Base-by-base conservation (phyloP, 441 rosid genomes). In the Gossypium laxum region DNA sequence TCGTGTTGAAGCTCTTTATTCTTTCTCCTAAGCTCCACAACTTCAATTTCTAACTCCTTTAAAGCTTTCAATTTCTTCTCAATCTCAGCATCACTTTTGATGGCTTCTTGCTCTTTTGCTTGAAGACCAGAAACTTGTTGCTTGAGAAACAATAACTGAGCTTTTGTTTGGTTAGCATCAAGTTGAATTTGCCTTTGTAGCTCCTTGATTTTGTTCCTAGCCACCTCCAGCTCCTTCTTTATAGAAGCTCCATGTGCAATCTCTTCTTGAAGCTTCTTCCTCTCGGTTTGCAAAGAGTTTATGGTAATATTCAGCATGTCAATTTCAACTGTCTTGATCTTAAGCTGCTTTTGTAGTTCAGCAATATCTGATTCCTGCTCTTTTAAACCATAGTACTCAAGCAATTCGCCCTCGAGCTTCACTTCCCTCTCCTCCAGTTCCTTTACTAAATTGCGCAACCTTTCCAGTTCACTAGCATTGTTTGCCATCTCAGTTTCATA, bases 1-100 rank as follows among this genome's bases (percentile, higher is more conserved):
- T 93, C 98, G 57, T 86, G 86, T 81, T 93, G 96, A 81, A 91
- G 97, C 73, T 93, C 98, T 84, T 82, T 84, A 69, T 91, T 93
- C 79, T 83, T 90, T 76, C 98, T 91, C 82, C 83, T 93, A 70
- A 93, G 96, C 77, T 91, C 98, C 79, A 87, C 84, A 70, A 88
- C 96, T 80, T 85, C 92, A 7, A 89, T 85, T 83, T 93, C 96
- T 71, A 93, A 71, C 34, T 85, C 90, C 85, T 84, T 86, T 43
- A 80, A 84, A 62, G 84, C 83, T 82, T 91, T 91, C 62, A 93
- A 75, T 79, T 90, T 93, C 79, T 74, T 88, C 79, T 88, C 95
- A 34, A 89, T 79, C 60, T 89, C 90, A 3, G 56, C 85, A 60
- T 91, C 95, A 69, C 83, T 90, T 75, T 82, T 87, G 74, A 90